Conservation (phyloP, 1,284 basidiomycete species). For the Pisolithus thermaeus region DNA sequence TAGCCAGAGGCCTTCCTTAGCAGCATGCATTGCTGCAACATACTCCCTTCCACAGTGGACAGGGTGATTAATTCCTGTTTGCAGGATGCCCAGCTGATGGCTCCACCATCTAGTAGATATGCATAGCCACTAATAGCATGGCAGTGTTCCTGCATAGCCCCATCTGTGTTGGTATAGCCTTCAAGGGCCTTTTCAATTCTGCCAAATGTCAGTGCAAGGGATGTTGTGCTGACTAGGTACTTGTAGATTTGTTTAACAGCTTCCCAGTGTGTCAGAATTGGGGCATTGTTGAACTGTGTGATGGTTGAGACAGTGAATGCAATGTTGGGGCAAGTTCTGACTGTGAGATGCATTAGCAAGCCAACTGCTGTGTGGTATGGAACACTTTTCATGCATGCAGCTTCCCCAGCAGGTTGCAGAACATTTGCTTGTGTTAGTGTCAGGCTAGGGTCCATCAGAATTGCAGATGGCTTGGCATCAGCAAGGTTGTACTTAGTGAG, state of each 20-base stretch:
- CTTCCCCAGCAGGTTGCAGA: background rate
- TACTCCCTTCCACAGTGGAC: conserved; percentile 22
- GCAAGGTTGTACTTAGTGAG: conserved; percentile 13
- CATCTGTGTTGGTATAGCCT: no score
- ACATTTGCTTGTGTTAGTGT: background rate
- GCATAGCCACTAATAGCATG: no score
- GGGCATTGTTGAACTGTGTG: background rate
- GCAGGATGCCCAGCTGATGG: background rate
- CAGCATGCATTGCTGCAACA: conserved; percentile 22
- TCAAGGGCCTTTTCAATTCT: no score
- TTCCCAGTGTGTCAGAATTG: conserved; percentile 2
- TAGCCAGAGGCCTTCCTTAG: conserved; percentile 1
- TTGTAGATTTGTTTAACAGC: background rate
- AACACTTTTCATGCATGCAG: background rate
- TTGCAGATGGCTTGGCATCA: conserved; percentile 15
- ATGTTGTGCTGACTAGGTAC: conserved; percentile 1
- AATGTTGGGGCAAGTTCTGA: conserved; percentile 7
- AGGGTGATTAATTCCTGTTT: no score
- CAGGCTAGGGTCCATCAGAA: conserved; percentile 21
- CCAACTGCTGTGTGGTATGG: conserved; percentile 5
- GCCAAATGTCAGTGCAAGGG: background rate
- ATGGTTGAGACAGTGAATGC: background rate
- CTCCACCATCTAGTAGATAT: background rate
- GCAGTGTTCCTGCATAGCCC: no score
- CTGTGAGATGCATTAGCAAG: conserved; percentile 16